These are phyloP conservation scores for Kodamaea arcana DNA, from an alignment of 1,139 yeast genomes.

Conservation along the genomic window DNA sequence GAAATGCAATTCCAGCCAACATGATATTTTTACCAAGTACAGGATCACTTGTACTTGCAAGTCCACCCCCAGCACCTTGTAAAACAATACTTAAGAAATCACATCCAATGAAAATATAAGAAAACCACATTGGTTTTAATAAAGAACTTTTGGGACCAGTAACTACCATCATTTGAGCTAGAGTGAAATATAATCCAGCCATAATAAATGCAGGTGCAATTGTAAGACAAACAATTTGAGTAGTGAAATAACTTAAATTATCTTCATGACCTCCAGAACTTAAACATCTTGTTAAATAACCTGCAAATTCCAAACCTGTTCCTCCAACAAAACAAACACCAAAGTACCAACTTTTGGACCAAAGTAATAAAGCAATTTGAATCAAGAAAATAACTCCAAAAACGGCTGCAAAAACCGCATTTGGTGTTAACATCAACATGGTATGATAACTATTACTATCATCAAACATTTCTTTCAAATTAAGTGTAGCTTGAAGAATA, in stretches of 20 bases:
- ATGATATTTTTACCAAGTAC: conserved; percentile 45
- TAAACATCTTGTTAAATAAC: conserved; percentile 59
- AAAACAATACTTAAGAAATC: conserved; percentile 66
- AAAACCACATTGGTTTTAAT: conserved; percentile 69
- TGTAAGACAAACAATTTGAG: conserved; percentile 69
- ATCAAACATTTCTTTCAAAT: conserved; percentile 23
- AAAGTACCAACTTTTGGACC: conserved; percentile 69
- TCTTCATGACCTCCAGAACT: conserved; percentile 41
- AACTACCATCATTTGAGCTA: conserved; percentile 68
- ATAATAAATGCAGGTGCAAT: conserved; percentile 67
- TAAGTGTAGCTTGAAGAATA: conserved; percentile 28
- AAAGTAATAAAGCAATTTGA: conserved; percentile 18
- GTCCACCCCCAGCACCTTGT: conserved; percentile 83
- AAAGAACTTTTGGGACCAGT: conserved; percentile 59
- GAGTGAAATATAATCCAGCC: conserved; percentile 34
- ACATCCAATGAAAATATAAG: conserved; percentile 59
- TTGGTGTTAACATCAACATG: conserved; percentile 23
- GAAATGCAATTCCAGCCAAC: conserved; percentile 38
- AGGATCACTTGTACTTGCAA: conserved; percentile 46
- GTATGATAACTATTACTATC: conserved; percentile 24
- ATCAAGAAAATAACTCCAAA: conserved; percentile 23
- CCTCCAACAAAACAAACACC: conserved; percentile 59
- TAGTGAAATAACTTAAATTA: conserved; percentile 44
- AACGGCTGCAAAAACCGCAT: conserved; percentile 25
- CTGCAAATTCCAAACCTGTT: conserved; percentile 58